Base-by-base conservation (phyloP, 2,329 filamentous ascomycete species). In the Neonectria faginata region DNA sequence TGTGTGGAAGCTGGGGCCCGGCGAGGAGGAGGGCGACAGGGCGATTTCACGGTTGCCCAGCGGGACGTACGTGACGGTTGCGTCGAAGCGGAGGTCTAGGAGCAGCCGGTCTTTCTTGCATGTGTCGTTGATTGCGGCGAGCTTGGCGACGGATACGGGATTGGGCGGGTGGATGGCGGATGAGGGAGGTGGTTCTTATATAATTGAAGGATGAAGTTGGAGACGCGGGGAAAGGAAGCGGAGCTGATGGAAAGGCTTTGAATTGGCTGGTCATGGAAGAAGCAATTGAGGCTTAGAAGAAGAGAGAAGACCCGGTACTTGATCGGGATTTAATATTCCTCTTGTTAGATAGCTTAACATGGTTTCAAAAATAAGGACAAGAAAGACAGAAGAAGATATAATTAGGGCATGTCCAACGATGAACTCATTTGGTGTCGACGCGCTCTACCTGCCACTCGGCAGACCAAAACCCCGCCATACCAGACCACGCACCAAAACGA, bases 91-190 rank as follows among this genome's bases (percentile, higher is more conserved):
- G 22, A 58, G 60, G 44, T 44, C 60, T 2, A 41, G 47, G 25
- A 63, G 60, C 33, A 48, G 60, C 45, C 51, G 51, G 10, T 48
- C 22, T 14, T 47, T 27, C 25, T 44, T 63, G 22, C 48, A 39
- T 10, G 51, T 63, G n/a, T 55, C 60, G 5, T 22, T 63, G 33
- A 50, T 63, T 53, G 55, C 60, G 3, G 55, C 55, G 20, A 58
- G 11, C 10, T 18, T 33, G 20, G 16, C 27, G 10, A 10, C 27
- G n/a, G 47, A 50, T 25, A 20, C 47, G 3, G 16, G 20, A 33
- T 20, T 50, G 27, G 47, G 47, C 16, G 27, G 27, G 27, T 31
- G 39, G 39, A 18, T 41, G 3, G 7, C 39, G 39, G 16, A 41
- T 14, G 39, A 14, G n/a, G 39, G 39, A 9, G 39, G n/a, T 4